Evolutionary conservation across 176 grass and related monocot genomes (phyloP).

Genomic region (Thalia dealbata): DNA sequence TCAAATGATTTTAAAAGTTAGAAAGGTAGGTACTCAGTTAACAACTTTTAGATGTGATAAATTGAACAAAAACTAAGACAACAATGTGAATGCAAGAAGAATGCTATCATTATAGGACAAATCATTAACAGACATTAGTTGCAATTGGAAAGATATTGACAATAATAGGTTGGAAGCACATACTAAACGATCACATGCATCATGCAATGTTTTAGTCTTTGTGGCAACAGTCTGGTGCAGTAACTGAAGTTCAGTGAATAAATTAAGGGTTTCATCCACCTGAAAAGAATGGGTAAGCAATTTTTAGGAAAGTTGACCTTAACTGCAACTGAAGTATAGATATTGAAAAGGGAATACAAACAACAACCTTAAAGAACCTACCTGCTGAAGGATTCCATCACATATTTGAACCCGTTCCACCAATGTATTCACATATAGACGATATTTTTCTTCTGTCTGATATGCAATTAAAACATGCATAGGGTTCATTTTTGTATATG

Average conservation of each 20-base stretch:
- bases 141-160: neutral
- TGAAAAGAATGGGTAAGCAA: conserved; percentile 25
- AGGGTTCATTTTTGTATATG: neutral
- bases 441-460: conserved; percentile 94
- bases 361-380: conserved; percentile 23
- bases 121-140: conserved; percentile 1
- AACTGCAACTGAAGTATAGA: neutral
- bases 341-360: neutral
- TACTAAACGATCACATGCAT: conserved; percentile 95
- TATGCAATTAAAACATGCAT: conserved; percentile 27
- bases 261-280: conserved; percentile 86
- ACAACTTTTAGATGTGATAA: neutral
- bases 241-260: conserved; percentile 83
- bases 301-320: neutral
- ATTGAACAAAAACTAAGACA: neutral
- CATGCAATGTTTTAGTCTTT: conserved; percentile 91
- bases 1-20: neutral
- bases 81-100: neutral
- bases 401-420: conserved; percentile 74
- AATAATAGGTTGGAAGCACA: conserved; percentile 8
- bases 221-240: conserved; percentile 78
- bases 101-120: neutral
- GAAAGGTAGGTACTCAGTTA: neutral
- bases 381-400: conserved; percentile 87
- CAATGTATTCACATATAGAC: conserved; percentile 73